Base-by-base conservation (phyloP, 768 basidiomycete genomes). In the Austroboletus eburneus region DNA sequence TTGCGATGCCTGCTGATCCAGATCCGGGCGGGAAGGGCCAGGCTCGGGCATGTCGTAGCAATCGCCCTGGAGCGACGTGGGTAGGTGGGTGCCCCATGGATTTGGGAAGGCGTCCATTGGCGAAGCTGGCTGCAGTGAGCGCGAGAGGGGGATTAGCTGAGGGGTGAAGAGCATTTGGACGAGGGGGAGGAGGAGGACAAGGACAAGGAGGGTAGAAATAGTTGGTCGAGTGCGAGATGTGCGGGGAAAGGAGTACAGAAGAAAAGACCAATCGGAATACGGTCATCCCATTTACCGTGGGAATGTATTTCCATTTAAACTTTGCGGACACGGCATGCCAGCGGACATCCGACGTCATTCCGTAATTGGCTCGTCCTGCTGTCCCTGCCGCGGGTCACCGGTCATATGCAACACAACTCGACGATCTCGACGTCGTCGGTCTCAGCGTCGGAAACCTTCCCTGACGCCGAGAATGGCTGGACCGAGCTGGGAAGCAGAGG, bases 1-100 rank as follows among this genome's bases (percentile, higher is more conserved):
- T 14, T 52, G 57, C 0, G 63, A 60, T 2, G 32, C 9, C 22
- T 59, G 55, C 6, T 66, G 66, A 50, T 61, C 57, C 49, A 59
- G 65, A 61, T 65, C 64, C 50, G 63, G 41, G 2, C 2, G 23
- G 23, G 55, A 54, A 29, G 52, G 25, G 24, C 41, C 49, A 14
- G 21, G 18, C 0, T 40, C 40, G 4, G 46, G 36, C 1, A 18
- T 4, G 18, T 48, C 43, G 1, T 24, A 33, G 9, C 14, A 38
- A 44, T 59, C 41, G n/a, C 21, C 46, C 3, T 43, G 4, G 46
- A 10, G 30, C 1, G 48, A 51, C 4, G 45, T 36, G 13, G 16
- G 24, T 38, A 53, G 54, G 20, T 38, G 39, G 0, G 43, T 21
- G 10, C 18, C 37, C 61, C 57, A 59, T 9, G 57, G 40, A 13